Base-by-base conservation (phyloP, 2,329 filamentous ascomycete species). In the Penicillium sp. region DNA sequence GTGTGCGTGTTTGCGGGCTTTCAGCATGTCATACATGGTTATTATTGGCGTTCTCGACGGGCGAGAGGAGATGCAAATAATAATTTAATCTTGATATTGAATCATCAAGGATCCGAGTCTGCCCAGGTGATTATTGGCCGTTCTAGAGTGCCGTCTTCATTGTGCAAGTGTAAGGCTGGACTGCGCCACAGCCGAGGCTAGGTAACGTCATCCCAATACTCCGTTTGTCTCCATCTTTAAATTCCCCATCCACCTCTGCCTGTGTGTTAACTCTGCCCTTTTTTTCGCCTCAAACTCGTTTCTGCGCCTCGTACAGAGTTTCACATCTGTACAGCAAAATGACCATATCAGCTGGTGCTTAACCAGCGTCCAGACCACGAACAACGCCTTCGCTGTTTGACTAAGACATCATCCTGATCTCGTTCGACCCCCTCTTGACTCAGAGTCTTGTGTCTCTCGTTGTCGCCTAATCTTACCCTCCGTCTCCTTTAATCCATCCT, bases 181-280 rank as follows among this genome's bases (percentile, higher is more conserved):
- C 55, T 62, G 60, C 60, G 60, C 60, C 60, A 62, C 60, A 62
- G 46, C 60, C 50, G 55, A 53, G 60, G 60, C 45, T 56, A n/a
- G 35, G 21, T 17, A 62, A 62, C 60, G 60, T 62, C 60, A 62
- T 62, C 23, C 44, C 49, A 46, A 52, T 52, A 17, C 31, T 50
- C 47, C 47, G 30, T 52, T 45, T 44, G 21, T 29, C 19, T 50
- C 23, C 47, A 50, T 50, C 47, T 41, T 41, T 41, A n/a, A 47
- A 19, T 47, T 26, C 45, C 45, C n/a, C 45, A 47, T 47, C 15
- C 45, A 47, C 19, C 45, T 41, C 55, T 53, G 26, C 13, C n/a
- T 23, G 23, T 15, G 30, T 9, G 5, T 50, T 19, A 8, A 29
- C 31, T 52, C 19, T 52, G 11, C 31, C 48, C 3, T 31, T 31